Percentiles rank a stretch among this genome's conserved stretches.
These are phyloP conservation scores for Brettanomyces sp. DNA, from an alignment of 805 yeast species.

Conservation along the genomic window DNA sequence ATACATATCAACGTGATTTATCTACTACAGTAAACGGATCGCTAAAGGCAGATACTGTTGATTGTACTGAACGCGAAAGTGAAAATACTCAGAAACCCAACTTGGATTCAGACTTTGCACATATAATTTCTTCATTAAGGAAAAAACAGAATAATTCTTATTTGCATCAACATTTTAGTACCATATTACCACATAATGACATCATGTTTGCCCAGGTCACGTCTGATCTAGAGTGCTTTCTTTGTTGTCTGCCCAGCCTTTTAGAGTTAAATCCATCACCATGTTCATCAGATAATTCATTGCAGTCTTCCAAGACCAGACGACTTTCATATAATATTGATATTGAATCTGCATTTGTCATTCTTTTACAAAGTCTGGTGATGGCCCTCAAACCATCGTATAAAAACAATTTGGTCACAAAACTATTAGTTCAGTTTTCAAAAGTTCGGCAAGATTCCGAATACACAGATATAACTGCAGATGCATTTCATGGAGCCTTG, in stretches of 20 bases:
- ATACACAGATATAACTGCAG: not conserved
- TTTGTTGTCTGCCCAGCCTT: conserved; percentile 1
- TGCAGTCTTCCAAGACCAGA: no score
- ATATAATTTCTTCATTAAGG: not conserved
- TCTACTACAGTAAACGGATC: no score
- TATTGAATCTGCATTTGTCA: conserved; percentile 17
- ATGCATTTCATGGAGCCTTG: not conserved
- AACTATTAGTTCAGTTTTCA: conserved; percentile 1
- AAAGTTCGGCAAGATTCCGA: conserved; percentile 4
- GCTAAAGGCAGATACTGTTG: no score
- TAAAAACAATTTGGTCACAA: conserved; percentile 3
- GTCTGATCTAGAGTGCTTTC: conserved; percentile 5
- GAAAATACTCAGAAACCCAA: no score
- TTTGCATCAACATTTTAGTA: conserved; percentile 2
- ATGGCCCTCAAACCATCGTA: conserved; percentile 7
- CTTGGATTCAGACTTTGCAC: not conserved
- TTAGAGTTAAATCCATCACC: no score
- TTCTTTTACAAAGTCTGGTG: conserved; percentile 13
- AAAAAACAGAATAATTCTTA: no score
- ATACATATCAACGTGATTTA: no score
- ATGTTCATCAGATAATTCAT: no score
- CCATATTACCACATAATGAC: not conserved
- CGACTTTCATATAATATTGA: conserved; percentile 4
- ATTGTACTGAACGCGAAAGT: no score
- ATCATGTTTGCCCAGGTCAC: not conserved